A percentile compares a stretch with the other conserved stretches of the same genome.
phyloP scores from a whole-genome alignment of 2,329 filamentous ascomycete species.

The Sporothrix schenckii region DNA sequence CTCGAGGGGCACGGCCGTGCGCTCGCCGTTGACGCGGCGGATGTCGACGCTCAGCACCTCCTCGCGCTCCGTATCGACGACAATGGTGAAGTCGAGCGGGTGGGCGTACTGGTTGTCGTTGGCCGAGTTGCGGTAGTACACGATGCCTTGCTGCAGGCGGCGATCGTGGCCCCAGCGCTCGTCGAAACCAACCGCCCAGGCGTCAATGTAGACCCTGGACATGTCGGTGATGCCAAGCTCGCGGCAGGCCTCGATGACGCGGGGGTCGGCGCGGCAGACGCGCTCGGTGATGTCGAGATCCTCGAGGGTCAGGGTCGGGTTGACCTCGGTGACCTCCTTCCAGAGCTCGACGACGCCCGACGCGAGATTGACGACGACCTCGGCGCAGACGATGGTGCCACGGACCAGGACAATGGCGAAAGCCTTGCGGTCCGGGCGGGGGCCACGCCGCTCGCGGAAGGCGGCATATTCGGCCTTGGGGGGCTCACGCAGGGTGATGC shows the following conservation, averaged over 20 bases:
- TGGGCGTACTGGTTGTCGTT: conserved; percentile 91
- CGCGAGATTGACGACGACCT: conserved; percentile 76
- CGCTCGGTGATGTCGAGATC: conserved; percentile 81
- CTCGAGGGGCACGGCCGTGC: conserved; percentile 71
- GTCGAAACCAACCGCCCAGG: conserved; percentile 94
- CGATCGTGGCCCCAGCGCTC: conserved; percentile 80
- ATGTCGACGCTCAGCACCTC: conserved; percentile 82
- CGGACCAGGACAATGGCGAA: conserved; percentile 83
- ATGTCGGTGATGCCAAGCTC: conserved; percentile 82
- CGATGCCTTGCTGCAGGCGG: conserved; percentile 85
- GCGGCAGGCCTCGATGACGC: conserved; percentile 87
- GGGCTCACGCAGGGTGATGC: conserved; percentile 81
- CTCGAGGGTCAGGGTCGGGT: conserved; percentile 92
- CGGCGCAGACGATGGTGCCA: conserved; percentile 74
- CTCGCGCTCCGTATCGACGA: conserved; percentile 79
- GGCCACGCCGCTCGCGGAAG: conserved; percentile 71
- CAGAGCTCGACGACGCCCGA: conserved; percentile 70
- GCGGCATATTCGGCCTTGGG: conserved; percentile 80
- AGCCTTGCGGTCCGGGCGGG: conserved; percentile 65
- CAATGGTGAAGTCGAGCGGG: conserved; percentile 90
- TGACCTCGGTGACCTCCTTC: conserved; percentile 74
- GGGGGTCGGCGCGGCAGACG: conserved; percentile 74
- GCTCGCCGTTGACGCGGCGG: conserved; percentile 72
- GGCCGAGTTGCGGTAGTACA: conserved; percentile 87
- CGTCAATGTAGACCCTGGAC: conserved; percentile 94